Conservation (phyloP, 2,329 filamentous ascomycete genomes). For the Beauveria bassiana region DNA sequence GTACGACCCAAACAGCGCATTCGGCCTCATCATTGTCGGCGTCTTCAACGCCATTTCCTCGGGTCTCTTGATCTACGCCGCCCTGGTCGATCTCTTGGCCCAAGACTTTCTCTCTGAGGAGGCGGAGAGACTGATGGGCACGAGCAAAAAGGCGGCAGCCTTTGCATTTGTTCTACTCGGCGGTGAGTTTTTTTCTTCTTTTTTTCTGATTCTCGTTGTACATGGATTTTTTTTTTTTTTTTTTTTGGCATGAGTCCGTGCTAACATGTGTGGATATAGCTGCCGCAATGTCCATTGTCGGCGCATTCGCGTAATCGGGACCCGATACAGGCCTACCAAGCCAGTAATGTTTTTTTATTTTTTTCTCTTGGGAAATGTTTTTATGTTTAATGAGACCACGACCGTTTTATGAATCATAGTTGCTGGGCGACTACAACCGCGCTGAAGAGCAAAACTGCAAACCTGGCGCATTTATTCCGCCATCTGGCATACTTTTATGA, state of each 20-base stretch:
- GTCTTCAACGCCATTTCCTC: slow-evolving; percentile 59
- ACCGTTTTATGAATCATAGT: neutral
- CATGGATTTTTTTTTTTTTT: no score
- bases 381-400: neutral
- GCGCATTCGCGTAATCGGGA: slow-evolving; percentile 32
- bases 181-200: slow-evolving; percentile 28
- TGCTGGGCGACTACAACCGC: neutral
- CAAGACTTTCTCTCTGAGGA: slow-evolving; percentile 59
- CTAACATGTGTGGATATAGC: slow-evolving; percentile 23
- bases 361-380: neutral
- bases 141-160: slow-evolving; percentile 44
- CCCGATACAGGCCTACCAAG: neutral
- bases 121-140: slow-evolving; percentile 39
- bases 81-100: slow-evolving; percentile 54
- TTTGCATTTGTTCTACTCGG: slow-evolving; percentile 44
- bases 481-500: neutral
- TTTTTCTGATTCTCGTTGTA: no score
- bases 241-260: neutral
- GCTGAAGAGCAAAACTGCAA: neutral
- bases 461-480: neutral
- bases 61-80: slow-evolving; percentile 53
- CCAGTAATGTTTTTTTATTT: neutral
- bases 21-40: slow-evolving; percentile 57
- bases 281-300: slow-evolving; percentile 38
- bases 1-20: slow-evolving; percentile 56